Percentiles rank a stretch among this genome's conserved stretches.
Conservation (phyloP, 1,284 basidiomycete genomes). For the Sporisorium exsertum region DNA sequence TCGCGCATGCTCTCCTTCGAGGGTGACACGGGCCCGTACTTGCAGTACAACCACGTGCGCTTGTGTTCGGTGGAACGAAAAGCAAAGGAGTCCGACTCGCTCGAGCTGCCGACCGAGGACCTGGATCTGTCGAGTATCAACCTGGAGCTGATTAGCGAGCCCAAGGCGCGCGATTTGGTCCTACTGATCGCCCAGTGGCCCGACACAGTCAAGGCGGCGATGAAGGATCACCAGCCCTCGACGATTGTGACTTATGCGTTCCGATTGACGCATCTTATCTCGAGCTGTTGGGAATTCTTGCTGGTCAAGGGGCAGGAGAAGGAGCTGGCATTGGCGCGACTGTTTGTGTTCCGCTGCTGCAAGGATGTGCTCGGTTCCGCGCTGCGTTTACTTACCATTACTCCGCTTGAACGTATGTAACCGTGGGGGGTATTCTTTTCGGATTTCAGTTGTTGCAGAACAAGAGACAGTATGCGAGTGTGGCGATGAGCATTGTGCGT, state of each 20-base stretch:
- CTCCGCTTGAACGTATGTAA: conserved; percentile 86
- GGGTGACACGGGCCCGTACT: conserved; percentile 84
- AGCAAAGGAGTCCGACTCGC: conserved; percentile 80
- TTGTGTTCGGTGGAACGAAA: conserved; percentile 92
- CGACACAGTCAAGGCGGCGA: conserved; percentile 85
- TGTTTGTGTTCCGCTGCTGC: conserved; percentile 90
- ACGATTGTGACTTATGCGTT: conserved; percentile 85
- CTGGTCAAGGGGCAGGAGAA: conserved; percentile 81
- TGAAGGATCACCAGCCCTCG: conserved; percentile 88
- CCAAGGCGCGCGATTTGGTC: conserved; percentile 86
- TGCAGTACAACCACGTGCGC: conserved; percentile 88
- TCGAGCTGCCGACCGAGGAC: conserved; percentile 76
- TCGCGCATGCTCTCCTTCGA: conserved; percentile 95
- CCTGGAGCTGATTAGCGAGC: conserved; percentile 76
- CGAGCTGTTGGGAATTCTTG: conserved; percentile 87
- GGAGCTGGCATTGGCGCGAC: conserved; percentile 82
- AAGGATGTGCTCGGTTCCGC: conserved; percentile 87
- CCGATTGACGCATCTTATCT: conserved; percentile 82
- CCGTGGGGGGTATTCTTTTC: not conserved
- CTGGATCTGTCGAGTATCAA: conserved; percentile 76
- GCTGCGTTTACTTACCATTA: conserved; percentile 87
- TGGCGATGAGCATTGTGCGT: not conserved
- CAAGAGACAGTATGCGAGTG: not conserved
- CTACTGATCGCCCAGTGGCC: conserved; percentile 90
- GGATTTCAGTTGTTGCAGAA: not conserved